Evolutionary conservation across 2,329 filamentous ascomycete species (phyloP).

Genomic region (Hymenoscyphus fraxineus): DNA sequence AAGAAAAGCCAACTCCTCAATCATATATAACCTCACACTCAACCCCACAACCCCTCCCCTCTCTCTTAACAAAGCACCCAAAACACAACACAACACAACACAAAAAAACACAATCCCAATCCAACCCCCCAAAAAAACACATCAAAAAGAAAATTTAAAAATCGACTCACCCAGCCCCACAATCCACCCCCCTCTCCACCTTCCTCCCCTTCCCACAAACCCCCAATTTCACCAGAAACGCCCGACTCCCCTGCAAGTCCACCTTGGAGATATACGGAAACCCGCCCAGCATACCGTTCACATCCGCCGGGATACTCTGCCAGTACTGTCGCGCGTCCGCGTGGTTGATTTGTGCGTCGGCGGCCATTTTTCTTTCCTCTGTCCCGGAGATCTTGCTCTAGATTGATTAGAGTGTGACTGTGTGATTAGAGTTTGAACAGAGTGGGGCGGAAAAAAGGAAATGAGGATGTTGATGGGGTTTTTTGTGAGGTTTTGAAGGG

Average conservation of each 20-base stretch:
- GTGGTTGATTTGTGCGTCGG: slow-evolving; percentile 33
- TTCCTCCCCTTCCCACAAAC: slow-evolving; percentile 33
- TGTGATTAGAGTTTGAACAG: too few species aligned
- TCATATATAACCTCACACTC: neutral
- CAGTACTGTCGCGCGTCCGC: slow-evolving; percentile 42
- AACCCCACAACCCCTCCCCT: slow-evolving; percentile 1
- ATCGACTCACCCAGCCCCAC: slow-evolving; percentile 38
- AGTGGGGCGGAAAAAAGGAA: neutral
- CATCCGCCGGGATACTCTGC: slow-evolving; percentile 48
- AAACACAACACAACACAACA: too few species aligned
- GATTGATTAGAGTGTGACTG: neutral
- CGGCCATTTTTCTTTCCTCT: slow-evolving; percentile 22
- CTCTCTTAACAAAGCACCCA: too few species aligned
- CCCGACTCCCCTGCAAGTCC: slow-evolving; percentile 67
- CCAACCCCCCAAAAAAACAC: too few species aligned
- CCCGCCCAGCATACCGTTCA: slow-evolving; percentile 77
- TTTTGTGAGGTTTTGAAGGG: too few species aligned
- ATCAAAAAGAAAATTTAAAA: neutral
- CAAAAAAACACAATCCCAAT: too few species aligned
- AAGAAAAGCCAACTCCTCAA: too few species aligned
- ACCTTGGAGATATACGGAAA: slow-evolving; percentile 65
- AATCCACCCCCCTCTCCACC: slow-evolving; percentile 37
- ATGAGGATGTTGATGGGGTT: neutral
- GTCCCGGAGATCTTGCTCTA: too few species aligned
- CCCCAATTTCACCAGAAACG: slow-evolving; percentile 65